Base-by-base conservation (phyloP, 331 rosid species). In the Pyracantha coccinea region DNA sequence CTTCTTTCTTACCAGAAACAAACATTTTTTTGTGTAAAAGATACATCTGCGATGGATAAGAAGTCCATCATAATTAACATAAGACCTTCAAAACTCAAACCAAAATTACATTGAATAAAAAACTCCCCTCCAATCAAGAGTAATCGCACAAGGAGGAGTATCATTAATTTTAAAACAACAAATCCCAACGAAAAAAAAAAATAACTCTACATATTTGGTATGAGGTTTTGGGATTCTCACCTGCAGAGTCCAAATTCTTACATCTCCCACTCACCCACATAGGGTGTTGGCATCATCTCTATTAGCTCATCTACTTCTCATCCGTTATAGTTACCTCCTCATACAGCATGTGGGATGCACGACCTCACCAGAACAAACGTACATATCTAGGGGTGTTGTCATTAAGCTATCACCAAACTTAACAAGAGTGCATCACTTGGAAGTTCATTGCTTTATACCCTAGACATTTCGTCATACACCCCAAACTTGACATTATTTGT, bases 191-290 rank as follows among this genome's bases (percentile, higher is more conserved):
- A 71, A 23, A 12, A 9, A 11, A n/a, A 50, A 50, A 11, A 7
- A 20, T 52, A 11, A 31, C 16, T 25, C 64, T 35, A 35, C 44
- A 2, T 35, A 35, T 35, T 35, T 35, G 44, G 13, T 35, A 35
- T 35, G 60, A 31, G 60, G 25, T 50, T 63, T 47, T 7, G 24
- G 9, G 44, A 81, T 35, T 66, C 79, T 78, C 83, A 85, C 97
- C 96, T 94, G 99, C 78, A 94, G 96, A 0, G 98, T 94, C 97
- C 97, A 94, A 75, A 94, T 91, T 33, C 11, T 3, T 33, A 33
- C 38, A 33, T 44, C 2, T 13, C 17, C 6, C 2, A 44, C 17
- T 44, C 16, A 44, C 52, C 52, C 6, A 44, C 2, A 44, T 13
- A 44, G 0, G 50, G 50, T 44, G 50, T 44, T 44, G 16, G 16